phyloP scores from a whole-genome alignment of 192 early-diverging fungal genomes.

The Coemansia pectinata region DNA sequence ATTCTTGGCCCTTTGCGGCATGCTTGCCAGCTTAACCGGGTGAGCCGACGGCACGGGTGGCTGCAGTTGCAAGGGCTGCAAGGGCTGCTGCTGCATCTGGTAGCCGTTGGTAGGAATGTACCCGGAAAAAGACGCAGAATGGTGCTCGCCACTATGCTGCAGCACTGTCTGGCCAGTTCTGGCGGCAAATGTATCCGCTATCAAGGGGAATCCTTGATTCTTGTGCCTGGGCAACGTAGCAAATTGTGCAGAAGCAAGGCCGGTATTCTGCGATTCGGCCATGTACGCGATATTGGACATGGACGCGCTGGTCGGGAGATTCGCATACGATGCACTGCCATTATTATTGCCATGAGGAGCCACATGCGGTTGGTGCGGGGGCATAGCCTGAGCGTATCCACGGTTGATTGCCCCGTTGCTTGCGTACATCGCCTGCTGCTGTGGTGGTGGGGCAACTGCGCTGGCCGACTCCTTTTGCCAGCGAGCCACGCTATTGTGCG shows the following conservation, averaged over 20 bases:
- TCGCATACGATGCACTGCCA: constrained; percentile 4
- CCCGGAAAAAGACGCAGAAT: background rate
- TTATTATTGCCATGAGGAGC: background rate
- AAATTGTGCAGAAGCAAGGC: background rate
- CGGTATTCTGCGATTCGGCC: constrained; percentile 8
- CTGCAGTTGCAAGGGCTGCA: constrained; percentile 12
- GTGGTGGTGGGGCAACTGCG: background rate
- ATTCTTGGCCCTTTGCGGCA: constrained; percentile 24
- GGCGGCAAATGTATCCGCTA: constrained; percentile 16
- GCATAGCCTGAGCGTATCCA: constrained; percentile 13
- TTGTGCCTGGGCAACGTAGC: background rate
- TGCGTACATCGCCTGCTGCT: constrained; percentile 20
- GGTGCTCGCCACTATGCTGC: background rate
- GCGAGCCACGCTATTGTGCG: constrained; percentile 28
- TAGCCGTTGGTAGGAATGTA: background rate
- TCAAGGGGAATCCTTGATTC: constrained; percentile 8
- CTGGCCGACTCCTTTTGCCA: constrained; percentile 42
- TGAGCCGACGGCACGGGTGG: constrained; percentile 18
- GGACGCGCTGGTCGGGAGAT: constrained; percentile 27
- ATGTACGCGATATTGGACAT: constrained; percentile 40
- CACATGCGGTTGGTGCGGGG: background rate
- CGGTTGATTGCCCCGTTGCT: constrained; percentile 30
- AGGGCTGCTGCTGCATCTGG: constrained; percentile 12
- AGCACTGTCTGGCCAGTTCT: background rate
- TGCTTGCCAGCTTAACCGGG: constrained; percentile 45